Percentiles rank a stretch among this genome's conserved stretches.
These are phyloP conservation scores for Globisporangium ultimum DNA, from an alignment of 352 stramenopile genomes.

Conservation along the genomic window DNA sequence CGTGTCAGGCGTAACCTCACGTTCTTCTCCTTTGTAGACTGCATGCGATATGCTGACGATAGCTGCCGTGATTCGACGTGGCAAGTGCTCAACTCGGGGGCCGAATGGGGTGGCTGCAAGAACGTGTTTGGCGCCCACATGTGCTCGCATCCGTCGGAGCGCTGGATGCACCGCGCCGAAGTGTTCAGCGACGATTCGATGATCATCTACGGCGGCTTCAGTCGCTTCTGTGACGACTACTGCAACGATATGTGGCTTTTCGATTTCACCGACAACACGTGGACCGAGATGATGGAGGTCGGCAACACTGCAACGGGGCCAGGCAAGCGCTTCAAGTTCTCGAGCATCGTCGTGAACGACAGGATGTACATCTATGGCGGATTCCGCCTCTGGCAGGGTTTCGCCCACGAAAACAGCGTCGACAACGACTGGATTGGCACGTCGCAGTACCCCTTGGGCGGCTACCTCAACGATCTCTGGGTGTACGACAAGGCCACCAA, in stretches of 20 bases:
- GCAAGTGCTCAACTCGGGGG: slow-evolving; percentile 81
- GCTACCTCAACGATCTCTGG: slow-evolving; percentile 96
- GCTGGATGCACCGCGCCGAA: slow-evolving; percentile 87
- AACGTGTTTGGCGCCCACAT: slow-evolving; percentile 82
- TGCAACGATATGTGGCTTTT: slow-evolving; percentile 96
- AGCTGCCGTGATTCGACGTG: slow-evolving; percentile 82
- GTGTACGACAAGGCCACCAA: slow-evolving; percentile 62
- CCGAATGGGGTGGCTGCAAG: slow-evolving; percentile 89
- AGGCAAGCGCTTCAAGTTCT: slow-evolving; percentile 92
- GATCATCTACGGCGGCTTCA: slow-evolving; percentile 93
- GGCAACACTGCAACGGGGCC: slow-evolving; percentile 55
- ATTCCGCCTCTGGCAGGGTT: slow-evolving; percentile 95
- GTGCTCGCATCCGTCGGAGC: slow-evolving; percentile 86
- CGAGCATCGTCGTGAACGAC: slow-evolving; percentile 59
- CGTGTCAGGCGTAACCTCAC: neutral
- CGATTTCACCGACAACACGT: slow-evolving; percentile 88
- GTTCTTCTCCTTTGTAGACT: slow-evolving; percentile 33
- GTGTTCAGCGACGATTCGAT: slow-evolving; percentile 90
- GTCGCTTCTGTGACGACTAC: slow-evolving; percentile 92
- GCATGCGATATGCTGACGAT: slow-evolving; percentile 82
- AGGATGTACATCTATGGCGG: slow-evolving; percentile 89
- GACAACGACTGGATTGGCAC: slow-evolving; percentile 83
- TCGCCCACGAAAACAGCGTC: slow-evolving; percentile 87
- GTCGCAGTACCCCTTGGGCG: slow-evolving; percentile 80
- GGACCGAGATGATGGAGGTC: slow-evolving; percentile 84